These are phyloP conservation scores for Hansfordia pulvinata DNA, from an alignment of 2,329 filamentous ascomycete species.

Conservation along the genomic window DNA sequence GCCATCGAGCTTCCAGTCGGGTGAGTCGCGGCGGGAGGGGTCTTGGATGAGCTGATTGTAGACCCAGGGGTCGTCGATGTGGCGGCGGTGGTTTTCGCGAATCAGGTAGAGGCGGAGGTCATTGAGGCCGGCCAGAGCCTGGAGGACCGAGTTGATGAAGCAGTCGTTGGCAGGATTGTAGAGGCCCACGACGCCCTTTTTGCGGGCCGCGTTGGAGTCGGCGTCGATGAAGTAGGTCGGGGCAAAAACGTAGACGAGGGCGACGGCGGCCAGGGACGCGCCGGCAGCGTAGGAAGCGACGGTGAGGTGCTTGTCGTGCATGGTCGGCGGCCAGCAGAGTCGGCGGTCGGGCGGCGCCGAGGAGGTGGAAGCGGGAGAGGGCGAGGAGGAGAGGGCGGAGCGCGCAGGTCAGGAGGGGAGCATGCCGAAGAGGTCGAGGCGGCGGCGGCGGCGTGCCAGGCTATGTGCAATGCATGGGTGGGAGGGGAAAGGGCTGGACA, in stretches of 20 bases:
- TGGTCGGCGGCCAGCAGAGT: slow-evolving; percentile 25
- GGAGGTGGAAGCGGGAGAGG: background rate
- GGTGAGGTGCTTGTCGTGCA: slow-evolving; percentile 73
- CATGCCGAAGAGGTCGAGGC: background rate
- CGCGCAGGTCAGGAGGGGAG: background rate
- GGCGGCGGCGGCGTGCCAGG: background rate
- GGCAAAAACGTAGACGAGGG: slow-evolving; percentile 91
- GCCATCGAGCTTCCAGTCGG: slow-evolving; percentile 47
- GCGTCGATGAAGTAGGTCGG: slow-evolving; percentile 94
- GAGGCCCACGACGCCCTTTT: slow-evolving; percentile 80
- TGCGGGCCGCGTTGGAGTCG: slow-evolving; percentile 53
- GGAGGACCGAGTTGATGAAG: slow-evolving; percentile 93
- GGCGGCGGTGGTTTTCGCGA: slow-evolving; percentile 73
- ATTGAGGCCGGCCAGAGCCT: slow-evolving; percentile 79
- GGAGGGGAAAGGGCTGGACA: too few relatives aligned
- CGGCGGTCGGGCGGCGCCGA: background rate
- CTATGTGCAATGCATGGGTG: too few relatives aligned
- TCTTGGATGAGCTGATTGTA: slow-evolving; percentile 51
- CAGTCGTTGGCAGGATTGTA: slow-evolving; percentile 88
- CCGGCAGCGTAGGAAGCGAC: slow-evolving; percentile 90
- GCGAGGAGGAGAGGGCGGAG: background rate
- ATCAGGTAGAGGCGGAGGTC: slow-evolving; percentile 88
- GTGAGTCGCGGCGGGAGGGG: slow-evolving; percentile 19
- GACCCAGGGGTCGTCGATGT: slow-evolving; percentile 63
- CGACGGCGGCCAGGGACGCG: slow-evolving; percentile 86